Evolutionary conservation across 2,329 filamentous ascomycete genomes (phyloP), one percentile per base, ranked within the genome.

Genomic region (Xylaria sp.): DNA sequence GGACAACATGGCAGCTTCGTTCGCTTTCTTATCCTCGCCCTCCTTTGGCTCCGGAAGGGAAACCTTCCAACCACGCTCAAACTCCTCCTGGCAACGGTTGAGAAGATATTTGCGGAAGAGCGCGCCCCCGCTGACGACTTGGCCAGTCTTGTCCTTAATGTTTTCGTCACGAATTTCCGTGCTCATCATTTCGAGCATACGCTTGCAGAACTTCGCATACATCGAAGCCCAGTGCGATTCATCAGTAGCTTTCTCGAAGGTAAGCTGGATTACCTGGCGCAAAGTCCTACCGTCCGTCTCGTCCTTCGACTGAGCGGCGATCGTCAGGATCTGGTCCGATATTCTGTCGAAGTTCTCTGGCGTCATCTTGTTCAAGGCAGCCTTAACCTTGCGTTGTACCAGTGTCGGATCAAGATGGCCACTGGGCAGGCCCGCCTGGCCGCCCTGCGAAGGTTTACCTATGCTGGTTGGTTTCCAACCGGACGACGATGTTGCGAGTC

Each of bases 381-480:
- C 89, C 87, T 99, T 99, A 72, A 99, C 94, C 87, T 99, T 99
- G 65, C 93, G 88, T 78, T 99, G 94, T 54, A 99, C 94, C 80
- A 94, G 86, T 66, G 93, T 91, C 20, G 94, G 93, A 62, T 95
- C 86, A 77, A 97, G 84, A 66, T 90, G 82, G 46, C 78, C n/a
- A n/a, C n/a, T 77, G 7, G 1, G 3, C 11, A 78, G 71, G 60
- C 78, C 74, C 51, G 79, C 74, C 52, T 74, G 70, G 37, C 74
- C 71, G 40, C 74, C 58, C 38, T 77, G 72, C 46, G 71, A 57
- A 24, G 72, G 70, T 38, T 73, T 75, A 48, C 76, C 80, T 47
- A 95, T 58, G 66, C 89, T 94, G 49, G 80, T 86, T 21, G 94
- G 91, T 77, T 96, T 96, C 94, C 94, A 99, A 47, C 94, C 93